These are phyloP conservation scores for Lepidopterella palustris DNA, from an alignment of 495 filamentous ascomycete genomes.

Conservation along the genomic window DNA sequence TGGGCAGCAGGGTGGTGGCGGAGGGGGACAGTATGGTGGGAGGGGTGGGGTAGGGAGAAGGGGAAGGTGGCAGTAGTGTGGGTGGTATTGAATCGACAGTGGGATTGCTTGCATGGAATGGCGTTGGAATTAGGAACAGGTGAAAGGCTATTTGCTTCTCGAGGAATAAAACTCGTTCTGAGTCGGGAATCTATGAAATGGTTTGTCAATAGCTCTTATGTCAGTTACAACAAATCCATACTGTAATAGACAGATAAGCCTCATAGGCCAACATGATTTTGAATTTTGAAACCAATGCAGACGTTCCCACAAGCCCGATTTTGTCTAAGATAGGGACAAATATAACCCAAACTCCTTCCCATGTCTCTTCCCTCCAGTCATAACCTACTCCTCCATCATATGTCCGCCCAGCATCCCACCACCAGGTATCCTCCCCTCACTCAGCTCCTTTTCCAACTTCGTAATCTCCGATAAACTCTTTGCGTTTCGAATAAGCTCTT, in stretches of 20 bases:
- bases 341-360: no score
- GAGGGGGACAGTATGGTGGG: conserved; percentile 18
- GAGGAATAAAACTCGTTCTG: no score
- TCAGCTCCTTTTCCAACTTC: conserved; percentile 64
- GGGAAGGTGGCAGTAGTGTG: conserved; percentile 16
- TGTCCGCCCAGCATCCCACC: conserved; percentile 7
- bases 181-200: no score
- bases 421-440: conserved; percentile 73
- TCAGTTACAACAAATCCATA: no score
- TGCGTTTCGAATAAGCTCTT: conserved; percentile 72
- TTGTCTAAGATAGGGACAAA: no score
- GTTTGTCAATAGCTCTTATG: no score
- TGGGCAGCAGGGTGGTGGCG: conserved; percentile 11
- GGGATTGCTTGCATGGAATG: neutral
- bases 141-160: no score
- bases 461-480: conserved; percentile 65
- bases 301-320: no score
- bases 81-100: neutral
- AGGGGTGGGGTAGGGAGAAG: conserved; percentile 29
- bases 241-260: no score
- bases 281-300: no score
- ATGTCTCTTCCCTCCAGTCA: neutral
- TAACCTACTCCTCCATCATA: conserved; percentile 9
- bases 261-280: no score
- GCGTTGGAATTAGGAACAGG: no score